Evolutionary conservation across 2,329 filamentous ascomycete genomes (phyloP).

Genomic region (Colletotrichum sidae): DNA sequence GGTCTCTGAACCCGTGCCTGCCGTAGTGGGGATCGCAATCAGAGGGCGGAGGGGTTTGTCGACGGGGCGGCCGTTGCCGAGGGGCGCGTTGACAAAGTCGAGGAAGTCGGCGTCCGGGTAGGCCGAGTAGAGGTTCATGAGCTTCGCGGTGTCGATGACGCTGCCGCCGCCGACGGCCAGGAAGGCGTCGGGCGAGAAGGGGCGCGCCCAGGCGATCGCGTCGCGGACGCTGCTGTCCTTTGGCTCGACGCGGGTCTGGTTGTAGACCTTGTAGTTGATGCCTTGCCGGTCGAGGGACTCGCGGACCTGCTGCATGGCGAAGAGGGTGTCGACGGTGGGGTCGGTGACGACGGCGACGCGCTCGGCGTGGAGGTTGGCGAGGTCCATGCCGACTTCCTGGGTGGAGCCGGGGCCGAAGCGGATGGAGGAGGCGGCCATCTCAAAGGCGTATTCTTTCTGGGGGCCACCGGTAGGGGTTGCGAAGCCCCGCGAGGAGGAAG

Average conservation of each 20-base stretch:
- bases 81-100: conserved; percentile 96
- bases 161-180: conserved; percentile 92
- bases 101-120: conserved; percentile 95
- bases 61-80: conserved; percentile 87
- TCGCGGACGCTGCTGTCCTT: conserved; percentile 94
- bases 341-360: conserved; percentile 95
- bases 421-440: conserved; percentile 96
- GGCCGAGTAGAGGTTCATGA: conserved; percentile 96
- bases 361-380: conserved; percentile 89
- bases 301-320: conserved; percentile 90
- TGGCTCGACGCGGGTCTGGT: conserved; percentile 85
- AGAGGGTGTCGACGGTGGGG: conserved; percentile 80
- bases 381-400: conserved; percentile 97
- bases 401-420: conserved; percentile 94
- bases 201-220: conserved; percentile 87
- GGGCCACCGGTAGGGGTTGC: conserved; percentile 75
- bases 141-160: conserved; percentile 97
- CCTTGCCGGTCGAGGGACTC: conserved; percentile 84
- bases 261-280: conserved; percentile 83
- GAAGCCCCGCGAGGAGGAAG: conserved; percentile 52
- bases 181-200: conserved; percentile 86
- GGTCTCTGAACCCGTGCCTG: conserved; percentile 90
- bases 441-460: conserved; percentile 95
- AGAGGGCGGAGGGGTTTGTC: conserved; percentile 77
- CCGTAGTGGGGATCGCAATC: conserved; percentile 86